Base-by-base conservation (phyloP, 1,284 basidiomycete genomes). In the Paramarasmius palmivorus region DNA sequence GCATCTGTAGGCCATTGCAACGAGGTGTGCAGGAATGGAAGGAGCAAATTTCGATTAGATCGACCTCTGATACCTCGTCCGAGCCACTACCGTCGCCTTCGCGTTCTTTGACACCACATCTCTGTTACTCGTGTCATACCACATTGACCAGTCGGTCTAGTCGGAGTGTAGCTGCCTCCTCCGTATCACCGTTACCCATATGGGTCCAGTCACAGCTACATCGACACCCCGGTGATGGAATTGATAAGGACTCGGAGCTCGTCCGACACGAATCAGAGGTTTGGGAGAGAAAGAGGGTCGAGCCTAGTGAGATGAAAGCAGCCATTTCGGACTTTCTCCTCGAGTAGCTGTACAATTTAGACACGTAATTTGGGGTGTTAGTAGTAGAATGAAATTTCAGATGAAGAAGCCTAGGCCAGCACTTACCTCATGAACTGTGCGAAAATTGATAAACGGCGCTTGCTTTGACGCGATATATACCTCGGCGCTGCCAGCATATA, bases 81-180 rank as follows among this genome's bases (percentile, higher is more conserved):
- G 52, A 53, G 59, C 49, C 60, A 59, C 38, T 57, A 57, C 56
- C 63, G 56, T 58, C 49, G 20, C 15, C 55, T 22, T 26, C 54
- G 10, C 59, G 56, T 12, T 73, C 73, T 7, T 72, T 90, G 22
- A 75, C 80, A 1, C 68, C 73, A 0, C 63, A 73, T 29, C 73
- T 93, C 1, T 93, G 90, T 64, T 92, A 93, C 65, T 76, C 83
- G 8, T 93, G 90, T 61, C 79, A 87, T 55, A 87, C 88, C 4
- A 85, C 81, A 0, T 70, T 92, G 38, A 87, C 86, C 0, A 87
- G 86, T 63, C 75, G 76, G 57, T 82, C 78, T 59, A 84, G 76
- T 61, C 77, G 81, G 17, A 69, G 73, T 14, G 66, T 63, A 9
- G 59, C 63, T 15, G 52, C 54, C 34, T 19, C 36, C 20, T 23